A percentile compares a stretch with the other conserved stretches of the same genome.
phyloP scores from a whole-genome alignment of 257 asterid species.

The Sherardia arvensis region DNA sequence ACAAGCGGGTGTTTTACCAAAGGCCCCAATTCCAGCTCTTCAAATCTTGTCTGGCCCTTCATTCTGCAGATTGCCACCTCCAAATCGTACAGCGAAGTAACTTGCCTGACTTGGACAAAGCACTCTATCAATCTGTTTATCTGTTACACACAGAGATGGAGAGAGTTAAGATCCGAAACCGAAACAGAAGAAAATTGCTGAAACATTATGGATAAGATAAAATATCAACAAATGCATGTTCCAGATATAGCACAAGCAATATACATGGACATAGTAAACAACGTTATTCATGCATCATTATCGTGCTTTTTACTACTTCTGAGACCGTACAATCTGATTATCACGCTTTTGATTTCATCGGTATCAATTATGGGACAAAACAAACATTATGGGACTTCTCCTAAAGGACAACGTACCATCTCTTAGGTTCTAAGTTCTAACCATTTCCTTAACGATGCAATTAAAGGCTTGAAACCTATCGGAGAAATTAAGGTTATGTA shows the following conservation, averaged over 20 bases:
- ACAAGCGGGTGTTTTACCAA: constrained; percentile 71
- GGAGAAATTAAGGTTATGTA: no score
- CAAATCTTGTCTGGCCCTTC: constrained; percentile 69
- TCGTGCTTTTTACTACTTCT: no score
- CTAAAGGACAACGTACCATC: no score
- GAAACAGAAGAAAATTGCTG: neutral
- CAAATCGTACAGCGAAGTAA: constrained; percentile 73
- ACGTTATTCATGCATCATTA: no score
- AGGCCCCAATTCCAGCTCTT: constrained; percentile 90
- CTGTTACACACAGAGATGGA: constrained; percentile 20
- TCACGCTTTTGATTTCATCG: no score
- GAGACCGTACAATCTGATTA: no score
- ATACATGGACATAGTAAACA: neutral
- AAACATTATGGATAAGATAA: neutral
- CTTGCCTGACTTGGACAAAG: constrained; percentile 73
- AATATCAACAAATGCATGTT: neutral
- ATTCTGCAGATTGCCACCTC: constrained; percentile 68
- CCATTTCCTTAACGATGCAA: no score
- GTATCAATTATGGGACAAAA: no score
- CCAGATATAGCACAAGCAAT: no score
- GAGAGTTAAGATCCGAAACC: neutral
- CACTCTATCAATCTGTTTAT: constrained; percentile 82
- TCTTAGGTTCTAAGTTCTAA: no score
- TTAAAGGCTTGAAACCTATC: no score
- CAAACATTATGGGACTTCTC: no score